phyloP scores from a whole-genome alignment of 768 basidiomycete genomes.

The Rubroboletus satanas region DNA sequence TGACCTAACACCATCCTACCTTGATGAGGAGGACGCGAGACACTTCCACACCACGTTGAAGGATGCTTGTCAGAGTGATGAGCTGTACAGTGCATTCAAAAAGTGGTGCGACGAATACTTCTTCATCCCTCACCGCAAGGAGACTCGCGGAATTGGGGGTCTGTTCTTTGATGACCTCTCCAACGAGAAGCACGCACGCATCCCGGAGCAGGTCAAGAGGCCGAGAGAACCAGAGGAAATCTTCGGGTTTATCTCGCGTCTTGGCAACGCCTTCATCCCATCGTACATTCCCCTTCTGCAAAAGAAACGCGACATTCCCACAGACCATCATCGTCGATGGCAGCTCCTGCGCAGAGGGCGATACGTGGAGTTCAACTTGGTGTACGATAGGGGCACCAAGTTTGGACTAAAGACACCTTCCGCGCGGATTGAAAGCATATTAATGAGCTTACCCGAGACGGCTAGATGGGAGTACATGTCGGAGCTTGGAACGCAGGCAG shows the following conservation, averaged over 20 bases:
- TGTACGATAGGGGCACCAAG: slow-evolving; percentile 84
- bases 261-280: slow-evolving; percentile 81
- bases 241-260: slow-evolving; percentile 67
- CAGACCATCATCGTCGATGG: slow-evolving; percentile 79
- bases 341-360: slow-evolving; percentile 87
- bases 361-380: slow-evolving; percentile 93
- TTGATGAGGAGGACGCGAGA: slow-evolving; percentile 78
- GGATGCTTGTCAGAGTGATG: slow-evolving; percentile 67
- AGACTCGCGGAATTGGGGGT: slow-evolving; percentile 88
- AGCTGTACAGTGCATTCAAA: slow-evolving; percentile 79
- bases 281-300: slow-evolving; percentile 87
- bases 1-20: slow-evolving; percentile 91
- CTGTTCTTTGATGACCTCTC: slow-evolving; percentile 95
- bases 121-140: slow-evolving; percentile 80
- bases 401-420: slow-evolving; percentile 84
- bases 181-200: slow-evolving; percentile 58
- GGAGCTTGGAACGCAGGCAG: slow-evolving; percentile 60
- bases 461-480: slow-evolving; percentile 90
- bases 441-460: slow-evolving; percentile 86
- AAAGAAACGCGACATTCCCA: slow-evolving; percentile 54
- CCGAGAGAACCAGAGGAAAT: slow-evolving; percentile 63
- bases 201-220: slow-evolving; percentile 43
- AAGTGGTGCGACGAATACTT: slow-evolving; percentile 99
- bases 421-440: slow-evolving; percentile 82
- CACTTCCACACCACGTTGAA: slow-evolving; percentile 86